Conservation (phyloP, 352 stramenopile genomes). For the Pythium aristosporum region DNA sequence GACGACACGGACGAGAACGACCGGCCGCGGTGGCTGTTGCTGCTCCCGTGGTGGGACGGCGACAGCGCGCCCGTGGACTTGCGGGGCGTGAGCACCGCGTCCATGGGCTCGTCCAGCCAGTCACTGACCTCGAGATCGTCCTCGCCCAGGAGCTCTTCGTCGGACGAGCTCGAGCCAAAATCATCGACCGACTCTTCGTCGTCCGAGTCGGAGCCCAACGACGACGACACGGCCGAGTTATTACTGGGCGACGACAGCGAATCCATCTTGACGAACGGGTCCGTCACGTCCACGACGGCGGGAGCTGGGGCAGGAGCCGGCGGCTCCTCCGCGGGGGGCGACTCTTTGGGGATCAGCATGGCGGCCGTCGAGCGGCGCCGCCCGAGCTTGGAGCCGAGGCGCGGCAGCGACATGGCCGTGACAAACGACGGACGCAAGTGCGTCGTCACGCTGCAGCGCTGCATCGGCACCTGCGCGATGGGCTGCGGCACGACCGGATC, state of each 20-base stretch:
- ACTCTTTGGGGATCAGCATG: neutral
- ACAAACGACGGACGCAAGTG: conserved; percentile 30
- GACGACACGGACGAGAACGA: conserved; percentile 56
- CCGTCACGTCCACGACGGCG: neutral
- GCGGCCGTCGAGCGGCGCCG: conserved; percentile 18
- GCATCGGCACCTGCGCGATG: conserved; percentile 25
- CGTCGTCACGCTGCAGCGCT: conserved; percentile 18
- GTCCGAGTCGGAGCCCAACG: conserved; percentile 19
- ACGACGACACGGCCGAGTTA: neutral
- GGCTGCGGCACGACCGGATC: conserved; percentile 20
- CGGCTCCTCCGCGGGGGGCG: neutral
- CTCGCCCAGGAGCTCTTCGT: conserved; percentile 37
- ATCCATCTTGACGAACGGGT: neutral
- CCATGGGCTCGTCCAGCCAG: conserved; percentile 74
- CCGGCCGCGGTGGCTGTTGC: conserved; percentile 27
- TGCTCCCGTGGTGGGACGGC: conserved; percentile 35
- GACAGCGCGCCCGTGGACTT: conserved; percentile 43
- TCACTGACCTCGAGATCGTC: conserved; percentile 67
- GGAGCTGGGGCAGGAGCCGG: neutral
- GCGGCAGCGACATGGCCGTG: conserved; percentile 12
- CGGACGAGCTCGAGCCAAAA: conserved; percentile 19
- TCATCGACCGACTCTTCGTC: conserved; percentile 24
- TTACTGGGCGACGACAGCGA: neutral
- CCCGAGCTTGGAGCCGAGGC: conserved; percentile 5
- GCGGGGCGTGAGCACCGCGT: conserved; percentile 51